phyloP scores from a whole-genome alignment of 2,329 filamentous ascomycete genomes.

The Colletotrichum cereale region DNA sequence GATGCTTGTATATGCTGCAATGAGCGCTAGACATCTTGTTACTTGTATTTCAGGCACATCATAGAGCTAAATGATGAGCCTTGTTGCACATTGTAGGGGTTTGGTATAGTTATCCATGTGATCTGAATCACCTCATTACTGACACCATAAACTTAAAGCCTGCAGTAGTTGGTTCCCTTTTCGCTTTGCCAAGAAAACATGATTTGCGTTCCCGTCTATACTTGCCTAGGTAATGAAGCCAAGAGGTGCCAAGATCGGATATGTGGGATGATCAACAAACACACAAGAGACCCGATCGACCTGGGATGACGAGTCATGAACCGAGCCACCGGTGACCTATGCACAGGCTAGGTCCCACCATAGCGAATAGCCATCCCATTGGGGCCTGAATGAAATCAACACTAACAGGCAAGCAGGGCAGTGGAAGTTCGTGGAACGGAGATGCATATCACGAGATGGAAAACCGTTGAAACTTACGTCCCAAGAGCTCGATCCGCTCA shows the following conservation, averaged over 20 bases:
- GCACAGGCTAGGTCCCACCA: no score
- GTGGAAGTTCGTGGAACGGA: no score
- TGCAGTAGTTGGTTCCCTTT: neutral
- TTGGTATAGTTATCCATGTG: no score
- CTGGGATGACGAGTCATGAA: neutral
- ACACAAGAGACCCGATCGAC: neutral
- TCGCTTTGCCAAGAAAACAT: neutral
- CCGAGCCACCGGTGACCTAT: neutral
- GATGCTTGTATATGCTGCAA: neutral
- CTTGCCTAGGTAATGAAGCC: neutral
- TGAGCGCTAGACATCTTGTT: neutral
- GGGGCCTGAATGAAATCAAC: no score
- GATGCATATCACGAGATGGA: no score
- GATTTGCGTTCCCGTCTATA: neutral
- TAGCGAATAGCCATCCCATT: no score
- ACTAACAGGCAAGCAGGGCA: no score
- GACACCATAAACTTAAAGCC: neutral
- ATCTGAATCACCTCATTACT: neutral
- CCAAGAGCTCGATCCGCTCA: conserved; percentile 7
- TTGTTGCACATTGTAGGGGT: neutral
- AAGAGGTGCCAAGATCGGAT: neutral
- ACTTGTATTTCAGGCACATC: no score
- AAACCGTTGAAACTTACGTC: no score
- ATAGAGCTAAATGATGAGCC: neutral
- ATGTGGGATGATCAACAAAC: neutral